Conservation (phyloP, 2,329 filamentous ascomycete species). For the Fusarium falciforme region DNA sequence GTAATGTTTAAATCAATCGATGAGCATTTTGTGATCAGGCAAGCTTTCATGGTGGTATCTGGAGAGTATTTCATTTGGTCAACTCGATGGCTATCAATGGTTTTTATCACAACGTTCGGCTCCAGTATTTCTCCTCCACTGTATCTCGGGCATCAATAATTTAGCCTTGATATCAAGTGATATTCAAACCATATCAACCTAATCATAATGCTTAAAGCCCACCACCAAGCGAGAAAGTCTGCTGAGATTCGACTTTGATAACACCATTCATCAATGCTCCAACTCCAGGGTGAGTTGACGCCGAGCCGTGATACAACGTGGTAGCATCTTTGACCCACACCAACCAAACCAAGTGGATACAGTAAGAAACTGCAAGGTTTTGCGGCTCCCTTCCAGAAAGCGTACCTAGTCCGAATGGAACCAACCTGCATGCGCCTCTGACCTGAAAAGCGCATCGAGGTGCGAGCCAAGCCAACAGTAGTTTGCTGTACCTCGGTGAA, state of each 20-base stretch:
- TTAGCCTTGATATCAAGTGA: background rate
- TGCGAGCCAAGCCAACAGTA: background rate
- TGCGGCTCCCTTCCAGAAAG: background rate
- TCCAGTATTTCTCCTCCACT: background rate
- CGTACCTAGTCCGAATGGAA: background rate
- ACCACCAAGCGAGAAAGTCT: background rate
- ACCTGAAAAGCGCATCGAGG: background rate
- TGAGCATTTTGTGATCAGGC: background rate
- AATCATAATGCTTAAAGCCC: background rate
- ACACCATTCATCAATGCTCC: background rate
- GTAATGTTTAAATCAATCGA: background rate
- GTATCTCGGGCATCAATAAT: background rate
- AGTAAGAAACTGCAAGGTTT: background rate
- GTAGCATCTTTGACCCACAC: background rate
- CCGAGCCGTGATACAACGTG: background rate
- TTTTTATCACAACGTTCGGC: background rate
- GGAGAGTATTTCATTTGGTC: background rate
- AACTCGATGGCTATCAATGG: background rate
- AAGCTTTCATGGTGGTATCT: background rate
- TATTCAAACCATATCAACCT: no score
- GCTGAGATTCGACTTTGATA: background rate
- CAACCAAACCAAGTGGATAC: background rate
- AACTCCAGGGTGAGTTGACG: background rate
- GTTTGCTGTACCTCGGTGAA: background rate
- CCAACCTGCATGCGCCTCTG: background rate